A percentile compares a stretch with the other conserved stretches of the same genome.
Evolutionary conservation across 306 rosid species (phyloP).

Genomic region (Bauhinia variegata): DNA sequence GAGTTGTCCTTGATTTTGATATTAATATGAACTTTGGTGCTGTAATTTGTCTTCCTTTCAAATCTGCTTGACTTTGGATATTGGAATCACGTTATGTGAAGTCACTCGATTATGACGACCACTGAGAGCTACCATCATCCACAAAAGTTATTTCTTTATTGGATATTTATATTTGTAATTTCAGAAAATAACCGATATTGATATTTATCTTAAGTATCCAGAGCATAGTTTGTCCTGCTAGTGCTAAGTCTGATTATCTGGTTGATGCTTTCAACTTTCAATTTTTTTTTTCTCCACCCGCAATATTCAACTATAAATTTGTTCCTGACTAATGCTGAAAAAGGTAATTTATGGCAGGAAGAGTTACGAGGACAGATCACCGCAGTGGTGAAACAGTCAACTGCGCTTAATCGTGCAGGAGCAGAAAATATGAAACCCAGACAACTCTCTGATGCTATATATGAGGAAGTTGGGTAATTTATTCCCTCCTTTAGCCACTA

Average conservation of each 20-base stretch:
- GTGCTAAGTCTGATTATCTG: neutral
- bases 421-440: constrained; percentile 91
- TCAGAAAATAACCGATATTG: neutral
- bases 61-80: neutral
- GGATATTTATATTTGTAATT: neutral
- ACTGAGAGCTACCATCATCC: neutral
- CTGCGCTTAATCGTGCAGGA: constrained; percentile 64
- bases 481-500: neutral
- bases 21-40: neutral
- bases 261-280: neutral
- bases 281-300: neutral
- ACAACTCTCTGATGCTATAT: constrained; percentile 84
- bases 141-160: neutral
- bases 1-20: too few relatives aligned
- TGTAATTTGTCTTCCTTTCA: neutral
- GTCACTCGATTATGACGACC: neutral
- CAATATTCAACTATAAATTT: neutral
- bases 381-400: constrained; percentile 70
- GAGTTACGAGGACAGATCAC: constrained; percentile 61
- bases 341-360: constrained; percentile 52
- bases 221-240: neutral
- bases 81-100: neutral
- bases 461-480: constrained; percentile 79
- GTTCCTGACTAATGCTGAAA: constrained; percentile 29
- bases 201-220: neutral